Evolutionary conservation across 441 rosid genomes (phyloP).

Genomic region (Viola pubescens): DNA sequence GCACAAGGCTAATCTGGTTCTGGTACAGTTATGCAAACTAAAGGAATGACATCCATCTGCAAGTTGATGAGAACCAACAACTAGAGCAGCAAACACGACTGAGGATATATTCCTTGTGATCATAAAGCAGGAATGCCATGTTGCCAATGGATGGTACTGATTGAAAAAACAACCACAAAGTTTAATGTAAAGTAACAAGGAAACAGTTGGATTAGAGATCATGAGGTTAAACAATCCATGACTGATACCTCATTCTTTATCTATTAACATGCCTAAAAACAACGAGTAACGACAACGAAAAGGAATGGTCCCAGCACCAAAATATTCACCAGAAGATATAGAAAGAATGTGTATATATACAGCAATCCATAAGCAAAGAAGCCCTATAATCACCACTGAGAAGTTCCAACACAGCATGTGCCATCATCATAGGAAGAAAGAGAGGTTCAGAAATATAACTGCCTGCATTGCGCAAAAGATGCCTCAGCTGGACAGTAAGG

Average conservation of each 20-base stretch:
- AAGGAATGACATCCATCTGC: no score
- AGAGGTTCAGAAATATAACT: conserved; percentile 31
- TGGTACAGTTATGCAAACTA: no score
- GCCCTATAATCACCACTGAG: not conserved
- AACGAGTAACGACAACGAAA: not conserved
- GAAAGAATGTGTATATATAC: conserved; percentile 20
- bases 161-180: no score
- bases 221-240: not conserved
- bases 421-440: not conserved
- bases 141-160: no score
- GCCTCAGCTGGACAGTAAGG: conserved; percentile 46
- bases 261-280: conserved; percentile 1
- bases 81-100: no score
- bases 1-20: no score
- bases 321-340: not conserved
- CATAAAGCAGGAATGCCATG: no score
- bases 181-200: no score
- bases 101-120: no score
- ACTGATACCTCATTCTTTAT: not conserved
- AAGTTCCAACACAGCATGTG: not conserved
- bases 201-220: no score
- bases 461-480: conserved; percentile 34
- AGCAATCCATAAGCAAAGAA: conserved; percentile 2
- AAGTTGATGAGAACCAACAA: no score
- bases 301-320: conserved; percentile 2